These are phyloP conservation scores for Mucor indicus DNA, from an alignment of 371 early-diverging fungal genomes.

Conservation along the genomic window DNA sequence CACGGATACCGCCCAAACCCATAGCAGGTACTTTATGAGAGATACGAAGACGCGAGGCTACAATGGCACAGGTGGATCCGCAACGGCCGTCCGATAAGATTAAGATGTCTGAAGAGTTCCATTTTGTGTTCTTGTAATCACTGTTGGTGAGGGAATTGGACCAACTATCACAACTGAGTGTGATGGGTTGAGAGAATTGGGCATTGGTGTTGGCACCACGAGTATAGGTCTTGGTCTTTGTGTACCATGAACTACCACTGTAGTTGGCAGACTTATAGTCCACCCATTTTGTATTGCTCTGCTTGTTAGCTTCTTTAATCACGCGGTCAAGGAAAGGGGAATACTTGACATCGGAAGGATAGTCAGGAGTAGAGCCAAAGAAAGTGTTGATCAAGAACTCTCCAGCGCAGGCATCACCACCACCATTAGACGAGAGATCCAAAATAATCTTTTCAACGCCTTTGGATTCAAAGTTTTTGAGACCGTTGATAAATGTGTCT, in stretches of 20 bases:
- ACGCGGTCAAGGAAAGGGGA: slow-evolving; percentile 44
- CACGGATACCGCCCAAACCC: slow-evolving; percentile 52
- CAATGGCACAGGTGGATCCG: slow-evolving; percentile 53
- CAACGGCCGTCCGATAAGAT: slow-evolving; percentile 51
- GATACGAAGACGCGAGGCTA: slow-evolving; percentile 47
- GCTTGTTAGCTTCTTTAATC: slow-evolving; percentile 32
- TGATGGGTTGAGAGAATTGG: slow-evolving; percentile 40
- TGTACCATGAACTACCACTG: slow-evolving; percentile 32
- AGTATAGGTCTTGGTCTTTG: slow-evolving; percentile 26
- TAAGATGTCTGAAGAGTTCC: slow-evolving; percentile 36
- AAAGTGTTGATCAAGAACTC: slow-evolving; percentile 48
- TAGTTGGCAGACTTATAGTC: slow-evolving; percentile 30
- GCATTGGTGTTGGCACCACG: slow-evolving; percentile 26
- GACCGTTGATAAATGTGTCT: slow-evolving; percentile 29
- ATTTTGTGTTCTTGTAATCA: slow-evolving; percentile 28
- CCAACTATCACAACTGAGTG: slow-evolving; percentile 25
- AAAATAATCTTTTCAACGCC: slow-evolving; percentile 47
- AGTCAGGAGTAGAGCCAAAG: slow-evolving; percentile 42
- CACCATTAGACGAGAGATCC: slow-evolving; percentile 48
- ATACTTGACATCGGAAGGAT: slow-evolving; percentile 46
- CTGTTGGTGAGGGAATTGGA: slow-evolving; percentile 8
- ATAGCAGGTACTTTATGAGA: slow-evolving; percentile 49
- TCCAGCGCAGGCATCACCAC: slow-evolving; percentile 54
- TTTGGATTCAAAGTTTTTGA: slow-evolving; percentile 35
- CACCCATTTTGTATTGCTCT: slow-evolving; percentile 40